Base-by-base conservation (phyloP, 768 basidiomycete species). In the Cyclocybe aegerita region DNA sequence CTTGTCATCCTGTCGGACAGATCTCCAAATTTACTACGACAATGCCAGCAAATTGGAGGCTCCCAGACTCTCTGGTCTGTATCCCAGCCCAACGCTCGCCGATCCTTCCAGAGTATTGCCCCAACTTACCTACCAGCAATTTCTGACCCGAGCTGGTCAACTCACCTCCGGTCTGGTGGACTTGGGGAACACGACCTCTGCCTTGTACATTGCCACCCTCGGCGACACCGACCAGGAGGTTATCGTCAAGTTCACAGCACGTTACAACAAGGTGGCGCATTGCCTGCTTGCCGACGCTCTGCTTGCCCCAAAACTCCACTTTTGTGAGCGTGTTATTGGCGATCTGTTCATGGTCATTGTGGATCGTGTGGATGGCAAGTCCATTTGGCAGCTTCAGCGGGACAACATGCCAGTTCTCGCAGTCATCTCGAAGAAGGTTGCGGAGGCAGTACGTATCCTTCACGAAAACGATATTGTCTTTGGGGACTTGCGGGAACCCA, bases 401-500 rank as follows among this genome's bases (percentile, higher is more conserved):
- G 55, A 66, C 48, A 69, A 68, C 49, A 71, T 65, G 43, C 42
- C 45, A 16, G 23, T 54, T 48, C 53, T 43, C 43, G 43, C 33
- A 2, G 42, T 49, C 14, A 55, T 57, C 49, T 38, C 15, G 31
- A 41, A 50, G 40, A 30, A 51, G 31, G 52, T 59, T 48, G 34
- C 47, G 36, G 29, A 44, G 14, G 60, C 57, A 23, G 40, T 61
- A 23, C 0, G 31, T 41, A 16, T 58, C 42, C 53, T 61, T 52
- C 57, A 61, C 41, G 39, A 16, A 33, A 16, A 47, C 12, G 40
- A 50, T 42, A 48, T 68, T 23, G 68, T 67, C 34, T 66, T 63
- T 56, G 68, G 65, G 14, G 67, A 68, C 53, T 57, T 70, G 41
- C 60, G 65, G 15, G 45, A 46, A 12, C 53, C 63, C 43, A 64